Base-by-base conservation (phyloP, 1,284 basidiomycete species). In the Puccinia novopanici region DNA sequence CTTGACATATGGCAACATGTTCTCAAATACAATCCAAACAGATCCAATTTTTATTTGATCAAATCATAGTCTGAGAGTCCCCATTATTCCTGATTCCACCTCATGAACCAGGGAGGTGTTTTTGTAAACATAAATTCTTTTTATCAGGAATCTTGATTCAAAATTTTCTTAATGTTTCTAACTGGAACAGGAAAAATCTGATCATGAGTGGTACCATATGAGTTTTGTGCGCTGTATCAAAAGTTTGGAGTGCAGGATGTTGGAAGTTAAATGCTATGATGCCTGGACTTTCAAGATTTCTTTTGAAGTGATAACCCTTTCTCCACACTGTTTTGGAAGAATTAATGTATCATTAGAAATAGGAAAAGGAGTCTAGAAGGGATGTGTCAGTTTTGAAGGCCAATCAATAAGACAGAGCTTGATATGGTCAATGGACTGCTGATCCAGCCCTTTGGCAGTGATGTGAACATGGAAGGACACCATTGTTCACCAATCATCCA, bases 31-130 rank as follows among this genome's bases (percentile, higher is more conserved):
- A 30, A 34, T 30, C 30, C 57, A 61, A 12, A 61, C 30, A 34
- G 57, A 61, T 61, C 57, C 57, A 9, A 37, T 30, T 9, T 27
- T 15, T 6, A 61, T 30, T 15, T 61, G 27, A n/a, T 37, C 57
- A 61, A 61, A 61, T 34, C 57, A 5, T 10, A 61, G 4, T 13
- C 30, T 15, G 17, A 61, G 27, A 17, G 1, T 9, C 12, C 13
- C 30, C 57, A 61, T 61, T 2, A 61, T 34, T 61, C 27, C 30
- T 15, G 30, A 34, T 3, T 9, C 57, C 13, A 37, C 27, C 6
- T 61, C 57, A 61, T 61, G 57, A 61, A 61, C 57, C 57, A 61
- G 17, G 57, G 57, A 15, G 65, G 40, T 24, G 65, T 67, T 15
- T 67, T 37, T 8, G 65, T 45, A 22, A 67, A 67, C 65, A 67